phyloP scores from a whole-genome alignment of 1,284 basidiomycete genomes.

The Apiotrichum gamsii region DNA sequence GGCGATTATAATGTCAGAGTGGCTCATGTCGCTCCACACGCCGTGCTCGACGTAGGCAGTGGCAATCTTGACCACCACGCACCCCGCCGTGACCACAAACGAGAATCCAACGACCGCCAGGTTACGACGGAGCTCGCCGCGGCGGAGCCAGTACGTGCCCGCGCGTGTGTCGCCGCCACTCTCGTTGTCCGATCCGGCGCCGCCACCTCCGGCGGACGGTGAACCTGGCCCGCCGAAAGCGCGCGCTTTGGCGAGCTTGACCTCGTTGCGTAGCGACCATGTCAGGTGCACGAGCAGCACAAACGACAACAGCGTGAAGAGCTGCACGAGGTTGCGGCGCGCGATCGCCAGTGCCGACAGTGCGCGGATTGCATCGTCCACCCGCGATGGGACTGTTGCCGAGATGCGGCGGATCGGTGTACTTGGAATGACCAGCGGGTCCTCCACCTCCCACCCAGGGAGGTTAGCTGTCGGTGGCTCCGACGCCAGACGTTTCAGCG shows the following conservation, averaged over 20 bases:
- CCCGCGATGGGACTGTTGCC: slow-evolving; percentile 19
- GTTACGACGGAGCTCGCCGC: slow-evolving; percentile 44
- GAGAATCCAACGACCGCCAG: slow-evolving; percentile 43
- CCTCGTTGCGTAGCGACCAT: slow-evolving; percentile 66
- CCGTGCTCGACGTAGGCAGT: slow-evolving; percentile 37
- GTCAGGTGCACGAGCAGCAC: slow-evolving; percentile 70
- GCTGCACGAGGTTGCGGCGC: slow-evolving; percentile 66
- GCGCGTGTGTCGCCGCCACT: not conserved
- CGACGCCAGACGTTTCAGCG: slow-evolving; percentile 47
- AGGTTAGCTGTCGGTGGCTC: slow-evolving; percentile 48
- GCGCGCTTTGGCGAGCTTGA: slow-evolving; percentile 12
- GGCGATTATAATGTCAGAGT: slow-evolving; percentile 68
- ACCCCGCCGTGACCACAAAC: slow-evolving; percentile 40
- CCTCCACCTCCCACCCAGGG: slow-evolving; percentile 67
- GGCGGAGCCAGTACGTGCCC: slow-evolving; percentile 37
- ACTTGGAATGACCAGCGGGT: slow-evolving; percentile 50
- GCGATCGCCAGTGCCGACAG: slow-evolving; percentile 62
- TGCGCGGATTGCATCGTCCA: slow-evolving; percentile 49
- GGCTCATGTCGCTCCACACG: slow-evolving; percentile 58
- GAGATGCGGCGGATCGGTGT: slow-evolving; percentile 38
- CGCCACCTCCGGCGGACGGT: not conserved
- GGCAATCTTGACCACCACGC: slow-evolving; percentile 40
- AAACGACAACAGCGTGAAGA: slow-evolving; percentile 69
- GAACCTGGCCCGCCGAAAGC: not conserved
- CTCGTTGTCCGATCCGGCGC: not conserved